Percentiles rank a stretch among this genome's conserved stretches.
phyloP scores from a whole-genome alignment of 2,329 filamentous ascomycete genomes.

The Monosporascus sp. region DNA sequence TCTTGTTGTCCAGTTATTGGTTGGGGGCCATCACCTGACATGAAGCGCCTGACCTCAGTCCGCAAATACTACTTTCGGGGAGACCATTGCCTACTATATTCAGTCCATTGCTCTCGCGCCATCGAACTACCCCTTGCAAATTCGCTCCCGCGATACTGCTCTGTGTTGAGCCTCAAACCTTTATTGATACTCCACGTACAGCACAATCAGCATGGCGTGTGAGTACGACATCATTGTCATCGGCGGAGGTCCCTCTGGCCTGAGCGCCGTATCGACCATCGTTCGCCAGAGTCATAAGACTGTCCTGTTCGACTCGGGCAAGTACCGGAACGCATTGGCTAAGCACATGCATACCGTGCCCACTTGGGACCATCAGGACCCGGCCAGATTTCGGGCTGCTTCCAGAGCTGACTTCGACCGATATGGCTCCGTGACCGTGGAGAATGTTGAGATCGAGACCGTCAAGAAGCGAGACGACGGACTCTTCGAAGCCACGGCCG shows the following conservation, averaged over 20 bases:
- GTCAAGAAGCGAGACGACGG: slow-evolving; percentile 4
- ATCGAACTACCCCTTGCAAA: too few relatives aligned
- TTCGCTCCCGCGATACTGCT: too few relatives aligned
- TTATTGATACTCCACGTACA: neutral
- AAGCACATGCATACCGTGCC: slow-evolving; percentile 12
- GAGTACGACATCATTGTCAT: slow-evolving; percentile 9
- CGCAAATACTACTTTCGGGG: too few relatives aligned
- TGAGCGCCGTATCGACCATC: slow-evolving; percentile 8
- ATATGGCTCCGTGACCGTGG: slow-evolving; percentile 8
- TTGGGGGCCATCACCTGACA: too few relatives aligned
- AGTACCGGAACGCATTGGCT: slow-evolving; percentile 5
- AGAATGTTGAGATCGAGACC: slow-evolving; percentile 4
- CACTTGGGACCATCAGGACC: slow-evolving; percentile 13
- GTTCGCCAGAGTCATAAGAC: slow-evolving; percentile 10
- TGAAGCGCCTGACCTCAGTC: too few relatives aligned
- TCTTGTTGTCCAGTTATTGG: too few relatives aligned
- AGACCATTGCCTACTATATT: too few relatives aligned
- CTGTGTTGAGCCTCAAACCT: neutral
- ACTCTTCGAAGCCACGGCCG: slow-evolving; percentile 2
- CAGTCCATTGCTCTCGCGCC: too few relatives aligned
- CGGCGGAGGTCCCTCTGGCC: slow-evolving; percentile 8
- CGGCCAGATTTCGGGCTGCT: slow-evolving; percentile 13
- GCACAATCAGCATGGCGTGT: neutral
- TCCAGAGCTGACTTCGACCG: slow-evolving; percentile 5
- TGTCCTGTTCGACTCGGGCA: slow-evolving; percentile 7